phyloP scores from a whole-genome alignment of 2,329 filamentous ascomycete species.

The Colletotrichum aenigma region DNA sequence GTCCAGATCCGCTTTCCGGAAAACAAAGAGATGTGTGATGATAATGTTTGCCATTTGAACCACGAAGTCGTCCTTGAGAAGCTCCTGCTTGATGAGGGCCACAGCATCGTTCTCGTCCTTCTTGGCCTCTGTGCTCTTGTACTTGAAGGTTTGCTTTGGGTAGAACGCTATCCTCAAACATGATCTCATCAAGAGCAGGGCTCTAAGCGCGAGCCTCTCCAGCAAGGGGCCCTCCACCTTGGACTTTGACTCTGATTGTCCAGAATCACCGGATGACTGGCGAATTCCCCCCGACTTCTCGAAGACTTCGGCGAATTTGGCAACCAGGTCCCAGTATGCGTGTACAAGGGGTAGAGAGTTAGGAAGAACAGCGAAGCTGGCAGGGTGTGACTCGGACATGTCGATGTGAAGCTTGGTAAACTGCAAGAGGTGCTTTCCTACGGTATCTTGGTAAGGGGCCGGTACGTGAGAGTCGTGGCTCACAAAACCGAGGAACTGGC shows the following conservation, averaged over 20 bases:
- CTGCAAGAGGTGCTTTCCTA: conserved; percentile 89
- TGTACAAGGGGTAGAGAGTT: conserved; percentile 78
- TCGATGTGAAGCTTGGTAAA: conserved; percentile 90
- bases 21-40: conserved; percentile 87
- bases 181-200: conserved; percentile 79
- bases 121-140: conserved; percentile 74
- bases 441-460: conserved; percentile 58
- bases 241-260: conserved; percentile 41
- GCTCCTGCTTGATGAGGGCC: conserved; percentile 69
- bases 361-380: conserved; percentile 82
- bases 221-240: conserved; percentile 67
- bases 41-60: conserved; percentile 82
- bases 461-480: conserved; percentile 60
- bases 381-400: conserved; percentile 80
- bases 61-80: conserved; percentile 80
- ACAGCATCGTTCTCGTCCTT: conserved; percentile 76
- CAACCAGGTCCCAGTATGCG: conserved; percentile 85
- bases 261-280: conserved; percentile 41
- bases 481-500: conserved; percentile 72
- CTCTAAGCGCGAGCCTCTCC: conserved; percentile 83
- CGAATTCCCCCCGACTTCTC: conserved; percentile 63
- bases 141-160: conserved; percentile 82
- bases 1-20: conserved; percentile 82
- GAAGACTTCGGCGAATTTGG: conserved; percentile 77
- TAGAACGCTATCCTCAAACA: conserved; percentile 87